A percentile compares a stretch with the other conserved stretches of the same genome.
phyloP scores from a whole-genome alignment of 768 basidiomycete genomes.

The Mycena floridula region DNA sequence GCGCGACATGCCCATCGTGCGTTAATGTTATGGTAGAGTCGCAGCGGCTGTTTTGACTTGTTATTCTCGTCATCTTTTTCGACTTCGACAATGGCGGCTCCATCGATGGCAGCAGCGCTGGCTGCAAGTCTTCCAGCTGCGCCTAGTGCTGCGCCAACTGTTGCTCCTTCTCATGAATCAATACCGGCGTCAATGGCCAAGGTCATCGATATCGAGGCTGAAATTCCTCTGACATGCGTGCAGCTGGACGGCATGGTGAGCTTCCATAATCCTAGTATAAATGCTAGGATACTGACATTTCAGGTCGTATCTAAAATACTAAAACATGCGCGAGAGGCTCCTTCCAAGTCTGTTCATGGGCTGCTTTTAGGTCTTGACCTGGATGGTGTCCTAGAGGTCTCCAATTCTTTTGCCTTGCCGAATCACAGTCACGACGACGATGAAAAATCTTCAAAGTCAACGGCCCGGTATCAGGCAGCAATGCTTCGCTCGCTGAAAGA shows the following conservation, averaged over 20 bases:
- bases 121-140: slow-evolving; percentile 77
- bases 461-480: slow-evolving; percentile 70
- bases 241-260: slow-evolving; percentile 83
- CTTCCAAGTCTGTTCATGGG: slow-evolving; percentile 71
- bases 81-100: slow-evolving; percentile 45
- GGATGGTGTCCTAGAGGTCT: slow-evolving; percentile 85
- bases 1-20: slow-evolving; percentile 41
- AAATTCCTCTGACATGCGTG: slow-evolving; percentile 72
- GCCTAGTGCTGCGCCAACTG: slow-evolving; percentile 51
- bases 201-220: slow-evolving; percentile 89
- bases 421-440: slow-evolving; percentile 71
- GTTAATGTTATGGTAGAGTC: neutral
- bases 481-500: slow-evolving; percentile 88
- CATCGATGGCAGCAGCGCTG: slow-evolving; percentile 90
- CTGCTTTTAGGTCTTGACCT: slow-evolving; percentile 88
- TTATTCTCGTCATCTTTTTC: too few species aligned
- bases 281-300: slow-evolving; percentile 9
- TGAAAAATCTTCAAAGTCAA: slow-evolving; percentile 64
- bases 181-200: slow-evolving; percentile 92
- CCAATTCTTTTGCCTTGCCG: slow-evolving; percentile 84
- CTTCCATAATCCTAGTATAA: neutral
- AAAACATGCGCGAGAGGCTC: slow-evolving; percentile 82
- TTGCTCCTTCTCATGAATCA: slow-evolving; percentile 70
- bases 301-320: slow-evolving; percentile 92
- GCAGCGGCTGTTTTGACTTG: slow-evolving; percentile 27